A percentile compares a stretch with the other conserved stretches of the same genome.
phyloP scores from a whole-genome alignment of 2,329 filamentous ascomycete genomes.

The Nakataea oryzae region DNA sequence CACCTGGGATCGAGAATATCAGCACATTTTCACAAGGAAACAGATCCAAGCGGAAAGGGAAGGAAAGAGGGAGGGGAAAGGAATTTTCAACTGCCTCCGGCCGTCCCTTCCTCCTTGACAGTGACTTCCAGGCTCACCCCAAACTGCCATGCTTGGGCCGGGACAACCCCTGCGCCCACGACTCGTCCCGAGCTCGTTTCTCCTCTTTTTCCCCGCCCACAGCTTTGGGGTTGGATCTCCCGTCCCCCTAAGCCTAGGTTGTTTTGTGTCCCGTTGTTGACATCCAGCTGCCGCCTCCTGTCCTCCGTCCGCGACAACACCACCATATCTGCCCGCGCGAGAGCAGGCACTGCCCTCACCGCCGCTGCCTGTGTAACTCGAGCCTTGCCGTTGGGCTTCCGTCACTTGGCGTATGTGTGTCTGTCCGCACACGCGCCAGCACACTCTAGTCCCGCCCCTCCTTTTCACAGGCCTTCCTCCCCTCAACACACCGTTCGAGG shows the following conservation, averaged over 20 bases:
- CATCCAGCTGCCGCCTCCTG: not conserved
- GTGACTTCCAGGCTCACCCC: not conserved
- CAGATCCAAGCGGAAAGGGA: no score
- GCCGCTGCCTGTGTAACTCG: not conserved
- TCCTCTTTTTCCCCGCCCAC: slow-evolving; percentile 3
- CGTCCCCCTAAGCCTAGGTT: not conserved
- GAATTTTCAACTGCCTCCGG: no score
- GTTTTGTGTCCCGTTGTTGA: not conserved
- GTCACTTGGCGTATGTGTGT: not conserved
- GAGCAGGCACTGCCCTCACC: not conserved
- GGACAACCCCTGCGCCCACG: not conserved
- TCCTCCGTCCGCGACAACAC: not conserved
- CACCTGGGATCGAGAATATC: no score
- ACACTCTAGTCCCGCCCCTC: not conserved
- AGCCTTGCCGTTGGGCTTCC: not conserved
- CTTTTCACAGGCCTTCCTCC: not conserved
- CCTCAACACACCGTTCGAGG: not conserved
- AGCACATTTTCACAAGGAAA: no score
- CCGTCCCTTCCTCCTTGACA: not conserved
- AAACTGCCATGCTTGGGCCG: not conserved
- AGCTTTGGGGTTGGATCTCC: not conserved
- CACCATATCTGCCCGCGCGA: no score
- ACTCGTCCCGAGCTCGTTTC: not conserved
- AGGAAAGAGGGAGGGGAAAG: not conserved
- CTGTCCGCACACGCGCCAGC: not conserved